These are phyloP conservation scores for Udeniomyces megalosporus DNA, from an alignment of 768 basidiomycete genomes.

Conservation along the genomic window DNA sequence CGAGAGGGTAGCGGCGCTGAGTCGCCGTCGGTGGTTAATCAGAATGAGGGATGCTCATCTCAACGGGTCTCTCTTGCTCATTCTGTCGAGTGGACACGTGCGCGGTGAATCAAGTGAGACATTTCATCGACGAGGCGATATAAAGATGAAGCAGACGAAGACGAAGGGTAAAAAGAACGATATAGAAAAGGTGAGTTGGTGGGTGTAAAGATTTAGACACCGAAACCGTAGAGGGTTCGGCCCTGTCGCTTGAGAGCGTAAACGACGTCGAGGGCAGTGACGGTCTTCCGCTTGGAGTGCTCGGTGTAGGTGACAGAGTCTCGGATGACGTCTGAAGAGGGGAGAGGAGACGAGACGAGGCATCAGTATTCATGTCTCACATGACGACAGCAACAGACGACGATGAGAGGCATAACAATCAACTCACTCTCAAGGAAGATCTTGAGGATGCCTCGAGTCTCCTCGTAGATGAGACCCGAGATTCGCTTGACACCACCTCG, in stretches of 20 bases:
- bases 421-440: conserved; percentile 31
- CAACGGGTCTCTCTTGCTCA: too few relatives aligned
- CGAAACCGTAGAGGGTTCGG: conserved; percentile 76
- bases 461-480: conserved; percentile 35
- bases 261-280: conserved; percentile 80
- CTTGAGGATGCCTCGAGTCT: conserved; percentile 41
- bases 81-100: too few relatives aligned
- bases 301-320: conserved; percentile 98
- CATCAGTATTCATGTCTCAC: background rate
- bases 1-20: too few relatives aligned
- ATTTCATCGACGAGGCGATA: too few relatives aligned
- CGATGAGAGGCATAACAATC: background rate
- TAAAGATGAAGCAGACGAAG: too few relatives aligned
- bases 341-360: background rate
- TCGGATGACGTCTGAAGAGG: conserved; percentile 54
- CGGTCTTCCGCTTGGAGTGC: conserved; percentile 85
- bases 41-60: too few relatives aligned
- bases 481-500: conserved; percentile 43
- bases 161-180: background rate
- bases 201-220: conserved; percentile 7
- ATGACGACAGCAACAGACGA: background rate
- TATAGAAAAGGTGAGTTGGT: background rate
- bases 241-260: conserved; percentile 48
- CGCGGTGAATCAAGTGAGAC: too few relatives aligned
- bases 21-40: too few relatives aligned